Conservation (phyloP, 1,139 yeast genomes). For the Pichia sp. region DNA sequence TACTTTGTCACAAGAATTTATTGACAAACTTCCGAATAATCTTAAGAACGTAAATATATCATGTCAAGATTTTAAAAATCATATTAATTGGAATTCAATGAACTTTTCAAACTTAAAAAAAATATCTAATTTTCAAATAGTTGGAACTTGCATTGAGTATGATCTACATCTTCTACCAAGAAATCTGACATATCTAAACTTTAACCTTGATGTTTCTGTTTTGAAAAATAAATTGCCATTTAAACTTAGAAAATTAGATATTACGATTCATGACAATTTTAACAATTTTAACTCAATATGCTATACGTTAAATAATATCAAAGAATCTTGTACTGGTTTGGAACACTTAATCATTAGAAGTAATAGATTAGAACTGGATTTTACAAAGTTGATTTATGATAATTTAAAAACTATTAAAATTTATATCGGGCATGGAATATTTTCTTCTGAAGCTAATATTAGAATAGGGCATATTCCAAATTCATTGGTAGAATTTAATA, state of each 20-base stretch:
- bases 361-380: slow-evolving; percentile 2
- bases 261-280: not conserved
- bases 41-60: not conserved
- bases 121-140: slow-evolving; percentile 3
- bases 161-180: slow-evolving; percentile 5
- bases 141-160: slow-evolving; percentile 4
- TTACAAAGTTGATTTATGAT: slow-evolving; percentile 2
- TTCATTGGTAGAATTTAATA: slow-evolving; percentile 2
- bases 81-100: slow-evolving; percentile 6
- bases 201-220: slow-evolving; percentile 1
- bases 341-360: slow-evolving; percentile 2
- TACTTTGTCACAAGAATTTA: not conserved
- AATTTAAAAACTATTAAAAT: slow-evolving; percentile 3
- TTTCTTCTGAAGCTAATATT: slow-evolving; percentile 2
- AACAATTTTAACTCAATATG: not conserved
- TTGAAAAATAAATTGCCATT: slow-evolving; percentile 4
- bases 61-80: slow-evolving; percentile 1
- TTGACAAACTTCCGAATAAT: slow-evolving; percentile 1
- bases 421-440: not conserved
- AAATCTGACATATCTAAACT: slow-evolving; percentile 1
- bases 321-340: not conserved
- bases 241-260: not conserved
- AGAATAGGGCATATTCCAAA: slow-evolving; percentile 4
- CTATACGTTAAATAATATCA: slow-evolving; percentile 1
- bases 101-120: slow-evolving; percentile 2